Evolutionary conservation across 345 rosid species (phyloP).

Genomic region (Gossypium herbaceum): DNA sequence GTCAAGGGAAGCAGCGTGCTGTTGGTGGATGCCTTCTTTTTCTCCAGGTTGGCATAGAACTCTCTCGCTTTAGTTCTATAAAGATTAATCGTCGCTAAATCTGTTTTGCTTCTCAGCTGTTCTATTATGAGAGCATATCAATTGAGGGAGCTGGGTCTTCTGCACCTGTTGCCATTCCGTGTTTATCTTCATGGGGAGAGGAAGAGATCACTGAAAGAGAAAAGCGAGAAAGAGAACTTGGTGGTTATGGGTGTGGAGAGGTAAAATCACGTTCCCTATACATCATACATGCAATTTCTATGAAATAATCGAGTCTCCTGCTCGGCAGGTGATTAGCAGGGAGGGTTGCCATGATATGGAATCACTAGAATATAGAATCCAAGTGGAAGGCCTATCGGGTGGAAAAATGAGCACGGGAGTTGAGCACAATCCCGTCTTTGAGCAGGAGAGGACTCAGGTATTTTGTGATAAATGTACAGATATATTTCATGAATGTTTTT

Average conservation of each 20-base stretch:
- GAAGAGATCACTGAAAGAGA: slow-evolving; percentile 48
- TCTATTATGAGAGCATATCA: slow-evolving; percentile 39
- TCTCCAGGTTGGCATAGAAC: slow-evolving; percentile 34
- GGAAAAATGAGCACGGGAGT: slow-evolving; percentile 11
- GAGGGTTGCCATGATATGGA: slow-evolving; percentile 19
- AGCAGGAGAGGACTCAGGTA: slow-evolving; percentile 29
- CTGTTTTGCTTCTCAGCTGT: slow-evolving; percentile 27
- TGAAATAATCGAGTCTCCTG: slow-evolving; percentile 16
- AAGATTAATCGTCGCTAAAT: slow-evolving; percentile 14
- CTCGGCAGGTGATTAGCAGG: slow-evolving; percentile 35
- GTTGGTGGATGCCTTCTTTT: slow-evolving; percentile 50
- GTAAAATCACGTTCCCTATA: slow-evolving; percentile 20
- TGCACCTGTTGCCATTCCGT: slow-evolving; percentile 20
- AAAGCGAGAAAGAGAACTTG: slow-evolving; percentile 41
- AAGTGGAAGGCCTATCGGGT: slow-evolving; percentile 14
- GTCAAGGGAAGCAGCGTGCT: slow-evolving; percentile 44
- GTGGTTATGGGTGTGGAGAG: slow-evolving; percentile 48
- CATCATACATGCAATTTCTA: neutral
- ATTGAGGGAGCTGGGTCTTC: slow-evolving; percentile 29
- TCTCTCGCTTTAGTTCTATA: neutral
- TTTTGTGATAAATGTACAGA: neutral
- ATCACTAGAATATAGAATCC: slow-evolving; percentile 19
- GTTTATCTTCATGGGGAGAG: slow-evolving; percentile 46
- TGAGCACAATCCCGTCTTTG: slow-evolving; percentile 21
- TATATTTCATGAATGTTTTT: neutral